Evolutionary conservation across 495 filamentous ascomycete genomes (phyloP).

Genomic region (Clohesyomyces aquaticus): DNA sequence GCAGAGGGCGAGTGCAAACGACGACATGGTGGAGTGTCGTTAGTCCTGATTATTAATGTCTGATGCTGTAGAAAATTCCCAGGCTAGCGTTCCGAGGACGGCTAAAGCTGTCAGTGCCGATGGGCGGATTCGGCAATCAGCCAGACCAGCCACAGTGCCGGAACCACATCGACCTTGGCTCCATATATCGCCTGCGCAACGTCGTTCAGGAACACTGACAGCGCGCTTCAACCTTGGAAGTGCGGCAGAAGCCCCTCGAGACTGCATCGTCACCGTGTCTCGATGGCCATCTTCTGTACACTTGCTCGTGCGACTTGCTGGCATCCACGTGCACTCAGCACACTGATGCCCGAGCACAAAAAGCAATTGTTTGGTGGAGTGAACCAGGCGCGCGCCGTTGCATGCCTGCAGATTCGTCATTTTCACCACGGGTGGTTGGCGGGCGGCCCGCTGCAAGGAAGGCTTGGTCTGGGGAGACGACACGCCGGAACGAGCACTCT

Average conservation of each 20-base stretch:
- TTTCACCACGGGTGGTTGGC: conserved; percentile 8
- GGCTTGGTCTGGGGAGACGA: not conserved
- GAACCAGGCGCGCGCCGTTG: not conserved
- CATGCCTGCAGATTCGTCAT: conserved; percentile 13
- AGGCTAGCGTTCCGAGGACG: conserved; percentile 12
- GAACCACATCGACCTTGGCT: conserved; percentile 1
- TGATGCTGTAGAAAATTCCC: conserved; percentile 8
- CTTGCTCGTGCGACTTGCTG: not conserved
- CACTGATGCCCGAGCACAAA: conserved; percentile 6
- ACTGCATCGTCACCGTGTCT: not conserved
- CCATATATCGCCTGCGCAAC: conserved; percentile 1
- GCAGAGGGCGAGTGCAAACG: conserved; percentile 5
- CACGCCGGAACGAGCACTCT: not conserved
- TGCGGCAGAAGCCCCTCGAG: not conserved
- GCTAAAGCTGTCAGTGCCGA: conserved; percentile 2
- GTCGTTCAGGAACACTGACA: conserved; percentile 15
- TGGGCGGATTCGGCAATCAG: not conserved
- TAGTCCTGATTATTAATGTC: conserved; percentile 24
- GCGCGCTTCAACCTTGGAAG: conserved; percentile 4
- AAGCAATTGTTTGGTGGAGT: conserved; percentile 14
- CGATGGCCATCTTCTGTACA: not conserved
- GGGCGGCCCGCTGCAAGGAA: not conserved
- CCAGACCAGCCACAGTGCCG: not conserved
- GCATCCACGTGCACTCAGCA: conserved; percentile 7
- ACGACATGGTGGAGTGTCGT: not conserved